Evolutionary conservation across 495 filamentous ascomycete genomes (phyloP), one percentile per base, ranked within the genome.

Genomic region (Aspergillus kassunensis): DNA sequence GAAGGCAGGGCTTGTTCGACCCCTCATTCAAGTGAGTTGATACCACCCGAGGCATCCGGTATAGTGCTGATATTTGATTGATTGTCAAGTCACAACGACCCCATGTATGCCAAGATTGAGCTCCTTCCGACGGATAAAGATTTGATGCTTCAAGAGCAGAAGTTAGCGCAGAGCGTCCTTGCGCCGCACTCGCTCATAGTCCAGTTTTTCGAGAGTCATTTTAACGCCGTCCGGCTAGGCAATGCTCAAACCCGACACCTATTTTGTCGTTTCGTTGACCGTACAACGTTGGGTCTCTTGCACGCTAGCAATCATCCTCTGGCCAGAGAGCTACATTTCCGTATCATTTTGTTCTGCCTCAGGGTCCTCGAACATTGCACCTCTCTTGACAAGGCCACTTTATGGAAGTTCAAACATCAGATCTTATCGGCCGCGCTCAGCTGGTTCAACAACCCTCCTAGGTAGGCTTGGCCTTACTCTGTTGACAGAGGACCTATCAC

Each of bases 141-240:
- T 30, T 68, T 80, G n/a, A 76, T 95, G 56, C 74, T 80, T 18
- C 86, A 81, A 61, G 80, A 83, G 21, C 90, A 92, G 53, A 84
- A 92, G 56, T 72, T 78, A 31, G 84, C 89, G 9, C 84, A 95
- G 58, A 83, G 89, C 57, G 70, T 88, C 21, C 80, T 97, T 31
- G 83, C 87, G 30, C 95, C 95, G 6, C 95, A 99, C 64, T 79
- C 88, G 33, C 83, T 86, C 24, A 70, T 99, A 16, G 69, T 96
- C 43, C 90, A 96, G 51, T 91, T 97, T 61, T 79, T 99, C 36
- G 86, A 82, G 35, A 97, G 91, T 60, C 92, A 96, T 60, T 99
- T 91, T 74, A 95, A 87, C 69, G 90, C 95, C 9, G 90, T 87
- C 18, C 81, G 90, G 21, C 72, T 96, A 11, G 85, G 86, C 6